Evolutionary conservation across 23 red algal species (phyloP), one percentile per base, ranked within the genome.

Genomic region (Gracilaria gracilis): DNA sequence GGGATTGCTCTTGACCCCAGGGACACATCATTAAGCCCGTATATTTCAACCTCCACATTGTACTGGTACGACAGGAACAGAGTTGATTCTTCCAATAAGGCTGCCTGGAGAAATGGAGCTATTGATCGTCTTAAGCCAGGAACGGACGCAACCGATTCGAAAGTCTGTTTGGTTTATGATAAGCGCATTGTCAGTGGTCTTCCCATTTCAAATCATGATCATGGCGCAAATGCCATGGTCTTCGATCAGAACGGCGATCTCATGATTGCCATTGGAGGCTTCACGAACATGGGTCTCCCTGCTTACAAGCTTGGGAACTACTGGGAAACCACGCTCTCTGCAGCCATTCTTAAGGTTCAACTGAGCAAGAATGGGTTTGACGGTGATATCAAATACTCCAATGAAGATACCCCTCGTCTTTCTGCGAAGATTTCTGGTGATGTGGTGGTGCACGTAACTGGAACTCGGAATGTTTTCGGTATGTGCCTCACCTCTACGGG

Each of bases 271-370:
- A 69, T 94, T 40, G 91, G 91, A 42, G 91, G 91, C n/a, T 72
- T 86, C 59, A 94, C 91, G 27, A 94, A 94, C 67, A 62, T 89
- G 86, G 86, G 86, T 61, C 75, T 89, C 36, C 86, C 86, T 38
- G 86, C 49, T 20, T 89, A 67, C 51, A 84, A 93, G 47, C 89
- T 93, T 21, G 89, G 89, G 36, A 76, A 76, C 32, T 79, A 61
- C 61, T 84, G 81, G 80, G 89, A 93, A 79, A 84, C 89, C 2
- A 54, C 70, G 36, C 58, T 93, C 55, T 93, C 89, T 11, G 89
- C 89, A 28, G 89, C 89, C 29, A 69, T 85, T 44, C 32, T 93
- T 11, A 85, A 53, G 25, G 32, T 59, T 15, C 34, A 87, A 9
- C 54, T 87, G 24, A 83, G 77, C 67, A 69, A 67, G 31, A 21